Percentiles rank a stretch among this genome's conserved stretches.
Evolutionary conservation across 345 rosid species (phyloP).

Genomic region (Anastatica hierochuntica): DNA sequence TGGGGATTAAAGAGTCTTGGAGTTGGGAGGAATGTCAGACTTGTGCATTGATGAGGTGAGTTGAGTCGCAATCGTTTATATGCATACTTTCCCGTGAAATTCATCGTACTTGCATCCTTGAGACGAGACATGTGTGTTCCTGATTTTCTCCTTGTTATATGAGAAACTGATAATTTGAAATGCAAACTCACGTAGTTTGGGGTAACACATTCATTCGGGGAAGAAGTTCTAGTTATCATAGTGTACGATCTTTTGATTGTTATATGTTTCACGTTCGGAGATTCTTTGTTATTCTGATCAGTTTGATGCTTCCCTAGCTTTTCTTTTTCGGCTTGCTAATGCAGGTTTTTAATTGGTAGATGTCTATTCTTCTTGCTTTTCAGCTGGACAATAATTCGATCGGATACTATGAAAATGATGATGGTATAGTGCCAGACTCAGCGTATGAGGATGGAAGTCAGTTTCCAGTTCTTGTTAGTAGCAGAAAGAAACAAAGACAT

Average conservation of each 20-base stretch:
- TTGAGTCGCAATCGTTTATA: neutral
- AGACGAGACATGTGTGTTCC: too few relatives aligned
- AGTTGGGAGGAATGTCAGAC: constrained; percentile 61
- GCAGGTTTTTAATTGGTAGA: constrained; percentile 1
- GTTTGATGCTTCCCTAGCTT: too few relatives aligned
- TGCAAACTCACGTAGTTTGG: too few relatives aligned
- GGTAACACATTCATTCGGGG: too few relatives aligned
- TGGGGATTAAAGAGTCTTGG: constrained; percentile 44
- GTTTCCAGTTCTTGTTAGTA: constrained; percentile 27
- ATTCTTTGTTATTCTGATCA: too few relatives aligned
- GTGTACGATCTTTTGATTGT: too few relatives aligned
- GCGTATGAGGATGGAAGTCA: constrained; percentile 27
- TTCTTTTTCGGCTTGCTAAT: too few relatives aligned
- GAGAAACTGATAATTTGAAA: too few relatives aligned
- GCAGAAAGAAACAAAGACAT: constrained; percentile 37
- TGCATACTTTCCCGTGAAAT: neutral
- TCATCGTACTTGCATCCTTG: too few relatives aligned
- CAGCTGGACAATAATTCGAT: constrained; percentile 56
- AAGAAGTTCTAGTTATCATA: too few relatives aligned
- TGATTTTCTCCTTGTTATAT: too few relatives aligned
- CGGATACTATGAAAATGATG: constrained; percentile 45
- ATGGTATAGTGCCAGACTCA: constrained; percentile 68
- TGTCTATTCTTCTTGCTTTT: constrained; percentile 8
- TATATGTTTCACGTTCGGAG: too few relatives aligned
- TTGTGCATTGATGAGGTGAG: constrained; percentile 59